These are phyloP conservation scores for Phragmites australis DNA, from an alignment of 176 grass and related monocot genomes.

Conservation along the genomic window DNA sequence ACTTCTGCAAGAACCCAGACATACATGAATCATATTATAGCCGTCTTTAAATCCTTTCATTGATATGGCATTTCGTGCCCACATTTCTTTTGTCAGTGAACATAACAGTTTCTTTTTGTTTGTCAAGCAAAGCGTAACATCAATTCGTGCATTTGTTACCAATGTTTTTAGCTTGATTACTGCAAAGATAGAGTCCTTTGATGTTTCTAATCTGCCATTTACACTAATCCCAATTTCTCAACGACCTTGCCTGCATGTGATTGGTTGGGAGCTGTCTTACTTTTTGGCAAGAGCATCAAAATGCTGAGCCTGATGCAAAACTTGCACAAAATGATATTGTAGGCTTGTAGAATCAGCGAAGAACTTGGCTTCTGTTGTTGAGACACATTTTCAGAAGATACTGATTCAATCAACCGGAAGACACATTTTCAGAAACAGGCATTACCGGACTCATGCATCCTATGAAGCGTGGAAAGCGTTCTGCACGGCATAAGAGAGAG, in stretches of 20 bases:
- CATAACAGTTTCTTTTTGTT: not conserved
- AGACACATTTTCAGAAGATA: not conserved
- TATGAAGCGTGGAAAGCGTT: slow-evolving; percentile 19
- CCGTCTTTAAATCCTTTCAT: not conserved
- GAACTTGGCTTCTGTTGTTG: too few relatives aligned
- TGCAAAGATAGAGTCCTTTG: not conserved
- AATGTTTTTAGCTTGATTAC: not conserved
- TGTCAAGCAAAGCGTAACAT: not conserved
- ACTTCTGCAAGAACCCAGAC: not conserved
- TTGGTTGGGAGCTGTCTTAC: not conserved
- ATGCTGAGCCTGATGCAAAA: not conserved
- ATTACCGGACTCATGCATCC: not conserved
- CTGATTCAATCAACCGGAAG: not conserved
- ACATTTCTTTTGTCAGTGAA: not conserved
- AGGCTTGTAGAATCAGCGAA: not conserved
- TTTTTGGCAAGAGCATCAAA: not conserved
- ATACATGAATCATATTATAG: not conserved
- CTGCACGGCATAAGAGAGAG: not conserved
- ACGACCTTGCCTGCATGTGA: not conserved
- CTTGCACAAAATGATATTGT: not conserved
- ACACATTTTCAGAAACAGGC: not conserved
- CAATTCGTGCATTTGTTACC: not conserved
- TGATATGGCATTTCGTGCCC: not conserved
- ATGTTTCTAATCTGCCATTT: not conserved
- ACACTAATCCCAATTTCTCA: not conserved